phyloP scores from a whole-genome alignment of 148 eudicot species.

The Persicaria tinctoria region DNA sequence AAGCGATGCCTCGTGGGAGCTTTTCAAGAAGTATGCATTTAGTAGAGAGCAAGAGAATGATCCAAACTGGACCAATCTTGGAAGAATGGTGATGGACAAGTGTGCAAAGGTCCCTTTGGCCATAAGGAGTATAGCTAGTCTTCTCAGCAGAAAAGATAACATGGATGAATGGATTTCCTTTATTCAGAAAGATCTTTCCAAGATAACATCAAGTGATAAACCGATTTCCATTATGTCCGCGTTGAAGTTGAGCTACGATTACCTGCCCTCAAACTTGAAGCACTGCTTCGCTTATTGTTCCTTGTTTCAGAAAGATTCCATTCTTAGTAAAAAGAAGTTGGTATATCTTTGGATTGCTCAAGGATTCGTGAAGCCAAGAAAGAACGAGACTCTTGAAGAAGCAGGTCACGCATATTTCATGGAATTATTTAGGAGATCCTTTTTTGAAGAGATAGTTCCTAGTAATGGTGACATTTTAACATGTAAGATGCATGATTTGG shows the following conservation, averaged over 20 bases:
- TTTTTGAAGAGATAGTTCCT: background rate
- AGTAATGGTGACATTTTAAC: background rate
- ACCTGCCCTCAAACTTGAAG: background rate
- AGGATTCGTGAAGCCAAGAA: background rate
- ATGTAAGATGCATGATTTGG: background rate
- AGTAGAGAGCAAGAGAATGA: background rate
- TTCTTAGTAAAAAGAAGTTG: background rate
- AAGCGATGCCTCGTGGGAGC: conserved; percentile 18
- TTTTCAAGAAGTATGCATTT: background rate
- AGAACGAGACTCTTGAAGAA: background rate
- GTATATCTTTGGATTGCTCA: conserved; percentile 7
- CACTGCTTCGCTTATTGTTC: conserved; percentile 13
- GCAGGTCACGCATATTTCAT: background rate
- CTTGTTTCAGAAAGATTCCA: background rate
- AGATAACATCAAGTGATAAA: background rate
- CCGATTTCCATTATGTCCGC: background rate
- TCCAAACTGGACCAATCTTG: background rate
- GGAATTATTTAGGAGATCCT: background rate
- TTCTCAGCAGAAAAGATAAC: background rate
- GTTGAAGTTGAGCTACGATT: conserved; percentile 5
- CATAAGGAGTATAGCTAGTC: background rate
- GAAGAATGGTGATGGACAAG: background rate
- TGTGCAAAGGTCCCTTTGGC: background rate
- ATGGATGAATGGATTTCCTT: background rate
- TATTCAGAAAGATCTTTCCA: background rate